A percentile compares a stretch with the other conserved stretches of the same genome.
phyloP scores from a whole-genome alignment of 2,329 filamentous ascomycete species.

The Claviceps arundinis region DNA sequence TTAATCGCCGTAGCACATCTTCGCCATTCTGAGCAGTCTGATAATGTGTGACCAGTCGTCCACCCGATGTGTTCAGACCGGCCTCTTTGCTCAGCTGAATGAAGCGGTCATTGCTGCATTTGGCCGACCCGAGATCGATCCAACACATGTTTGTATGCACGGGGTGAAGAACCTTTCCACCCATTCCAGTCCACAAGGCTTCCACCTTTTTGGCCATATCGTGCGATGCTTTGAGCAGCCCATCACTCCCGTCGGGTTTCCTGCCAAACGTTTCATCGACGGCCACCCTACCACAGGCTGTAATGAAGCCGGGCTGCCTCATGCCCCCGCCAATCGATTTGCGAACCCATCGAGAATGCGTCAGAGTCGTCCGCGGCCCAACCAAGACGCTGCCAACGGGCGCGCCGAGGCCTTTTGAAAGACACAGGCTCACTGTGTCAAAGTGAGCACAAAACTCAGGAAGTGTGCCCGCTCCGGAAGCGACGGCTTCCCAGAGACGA shows the following conservation, averaged over 20 bases:
- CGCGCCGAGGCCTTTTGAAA: slow-evolving; percentile 72
- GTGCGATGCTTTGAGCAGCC: slow-evolving; percentile 48
- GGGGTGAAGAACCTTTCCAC: slow-evolving; percentile 54
- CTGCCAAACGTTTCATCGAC: slow-evolving; percentile 36
- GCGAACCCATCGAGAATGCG: slow-evolving; percentile 32
- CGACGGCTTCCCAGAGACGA: slow-evolving; percentile 69
- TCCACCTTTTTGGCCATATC: slow-evolving; percentile 49
- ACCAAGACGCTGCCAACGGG: slow-evolving; percentile 68
- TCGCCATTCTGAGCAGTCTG: slow-evolving; percentile 50
- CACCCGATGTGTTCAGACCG: slow-evolving; percentile 28
- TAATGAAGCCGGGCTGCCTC: slow-evolving; percentile 58
- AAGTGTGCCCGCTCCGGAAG: slow-evolving; percentile 52
- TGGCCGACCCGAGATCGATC: slow-evolving; percentile 56
- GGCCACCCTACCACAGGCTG: slow-evolving; percentile 57
- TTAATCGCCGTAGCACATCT: slow-evolving; percentile 44
- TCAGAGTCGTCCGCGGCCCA: slow-evolving; percentile 26
- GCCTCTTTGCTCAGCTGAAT: slow-evolving; percentile 25
- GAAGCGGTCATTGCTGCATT: slow-evolving; percentile 27
- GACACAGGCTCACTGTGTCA: slow-evolving; percentile 65
- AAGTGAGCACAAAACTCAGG: slow-evolving; percentile 55
- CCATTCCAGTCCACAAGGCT: slow-evolving; percentile 55
- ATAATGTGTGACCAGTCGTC: slow-evolving; percentile 35
- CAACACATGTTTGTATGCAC: slow-evolving; percentile 90
- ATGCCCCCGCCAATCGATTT: slow-evolving; percentile 67
- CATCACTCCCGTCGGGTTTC: slow-evolving; percentile 28